Percentiles rank a stretch among this genome's conserved stretches.
Conservation (phyloP, 202 grass and related monocot species). For the Alloteropsis angusta region DNA sequence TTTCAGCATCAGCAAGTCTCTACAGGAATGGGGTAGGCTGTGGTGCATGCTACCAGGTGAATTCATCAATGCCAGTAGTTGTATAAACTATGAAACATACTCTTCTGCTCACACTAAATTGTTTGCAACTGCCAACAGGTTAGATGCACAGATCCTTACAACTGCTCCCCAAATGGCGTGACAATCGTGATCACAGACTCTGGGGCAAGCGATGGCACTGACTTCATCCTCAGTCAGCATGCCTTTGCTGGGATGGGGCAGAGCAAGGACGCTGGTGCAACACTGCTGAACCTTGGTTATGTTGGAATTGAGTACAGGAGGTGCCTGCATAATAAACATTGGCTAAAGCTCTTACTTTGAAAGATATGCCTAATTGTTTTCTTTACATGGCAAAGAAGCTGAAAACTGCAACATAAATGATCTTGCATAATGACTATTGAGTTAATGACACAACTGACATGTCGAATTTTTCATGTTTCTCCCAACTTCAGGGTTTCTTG, state of each 20-base stretch:
- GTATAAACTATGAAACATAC: neutral
- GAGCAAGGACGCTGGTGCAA: conserved; percentile 30
- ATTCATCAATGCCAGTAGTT: neutral
- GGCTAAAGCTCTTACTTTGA: neutral
- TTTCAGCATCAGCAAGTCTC: conserved; percentile 44
- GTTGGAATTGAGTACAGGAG: conserved; percentile 47
- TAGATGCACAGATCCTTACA: conserved; percentile 33
- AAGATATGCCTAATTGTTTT: neutral
- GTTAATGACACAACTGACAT: neutral
- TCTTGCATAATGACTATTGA: neutral
- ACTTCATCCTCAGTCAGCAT: conserved; percentile 62
- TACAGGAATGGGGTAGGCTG: conserved; percentile 62
- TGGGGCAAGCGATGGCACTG: conserved; percentile 2
- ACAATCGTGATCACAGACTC: conserved; percentile 39
- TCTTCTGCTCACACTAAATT: neutral
- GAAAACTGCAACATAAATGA: neutral
- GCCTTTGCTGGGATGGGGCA: conserved; percentile 41
- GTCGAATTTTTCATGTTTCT: neutral
- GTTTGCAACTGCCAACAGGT: conserved; percentile 21
- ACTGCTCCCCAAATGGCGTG: conserved; percentile 33
- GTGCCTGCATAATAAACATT: neutral
- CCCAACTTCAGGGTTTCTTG: conserved; percentile 36
- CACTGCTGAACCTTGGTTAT: conserved; percentile 31
- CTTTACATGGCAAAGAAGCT: neutral
- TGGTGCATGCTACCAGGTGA: conserved; percentile 64